Base-by-base conservation (phyloP, 306 rosid species). In the Trichosanthes cucumerina region DNA sequence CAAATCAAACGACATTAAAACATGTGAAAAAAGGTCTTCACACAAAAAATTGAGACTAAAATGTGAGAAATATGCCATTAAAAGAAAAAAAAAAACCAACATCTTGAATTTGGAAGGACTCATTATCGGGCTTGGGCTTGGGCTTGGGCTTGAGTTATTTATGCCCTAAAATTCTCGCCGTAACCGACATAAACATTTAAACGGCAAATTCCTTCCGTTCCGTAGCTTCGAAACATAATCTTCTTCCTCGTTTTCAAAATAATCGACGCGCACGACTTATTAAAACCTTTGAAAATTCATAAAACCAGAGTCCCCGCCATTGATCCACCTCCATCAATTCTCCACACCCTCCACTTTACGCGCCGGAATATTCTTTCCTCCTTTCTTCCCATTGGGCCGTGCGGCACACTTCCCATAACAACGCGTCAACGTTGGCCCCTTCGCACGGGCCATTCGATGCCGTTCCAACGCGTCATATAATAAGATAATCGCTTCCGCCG, bases 381-480 rank as follows among this genome's bases (percentile, higher is more conserved):
- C 24, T 54, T 8, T 54, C 28, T 54, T 54, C 3, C 31, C 7
- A 80, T 44, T 87, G 57, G 84, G 7, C 21, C 77, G 84, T 87
- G 64, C 0, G 0, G 0, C 0, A 0, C 79, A 86, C 83, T 76
- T 68, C 0, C 14, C 0, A 0, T 0, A 0, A 2, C 0, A 0
- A 0, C 57, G 78, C 79, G 88, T 89, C 84, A 83, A 83, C 85
- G 81, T 57, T 74, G 38, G 76, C 8, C 6, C 14, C 75, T 64
- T 83, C 81, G 74, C 85, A 88, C 90, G 88, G 59, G 81, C 84
- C 88, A 79, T 33, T 70, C 15, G 47, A 71, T 82, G 57, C 76
- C 84, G 83, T 52, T 81, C 86, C 86, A 84, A 83, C 93, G 88
- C 88, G 28, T 86, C 81, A 81, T 64, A 81, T 71, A 81, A 83